phyloP scores from a whole-genome alignment of 1,284 basidiomycete species.

The Melampsora larici-populina region DNA sequence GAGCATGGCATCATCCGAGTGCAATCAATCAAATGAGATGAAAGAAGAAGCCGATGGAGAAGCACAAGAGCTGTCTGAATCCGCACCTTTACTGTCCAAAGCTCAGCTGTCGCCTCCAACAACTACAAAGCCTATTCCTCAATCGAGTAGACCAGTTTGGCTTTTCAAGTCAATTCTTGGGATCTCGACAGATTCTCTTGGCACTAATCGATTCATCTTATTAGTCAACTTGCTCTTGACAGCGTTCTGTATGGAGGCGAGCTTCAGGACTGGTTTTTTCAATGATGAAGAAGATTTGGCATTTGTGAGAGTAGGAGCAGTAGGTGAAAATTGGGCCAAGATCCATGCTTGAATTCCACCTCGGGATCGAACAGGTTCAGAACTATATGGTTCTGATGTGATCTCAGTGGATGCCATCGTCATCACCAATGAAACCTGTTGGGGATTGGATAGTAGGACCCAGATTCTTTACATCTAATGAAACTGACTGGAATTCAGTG shows the following conservation, averaged over 20 bases:
- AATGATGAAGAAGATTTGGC: constrained; percentile 61
- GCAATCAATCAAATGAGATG: no score
- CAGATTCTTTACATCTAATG: constrained; percentile 14
- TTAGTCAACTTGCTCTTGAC: constrained; percentile 61
- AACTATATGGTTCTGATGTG: not conserved
- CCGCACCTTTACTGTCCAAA: not conserved
- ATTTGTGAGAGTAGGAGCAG: constrained; percentile 66
- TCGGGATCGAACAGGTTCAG: constrained; percentile 1
- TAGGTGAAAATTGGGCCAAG: constrained; percentile 68
- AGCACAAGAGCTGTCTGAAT: not conserved
- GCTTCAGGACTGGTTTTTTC: constrained; percentile 58
- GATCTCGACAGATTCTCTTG: constrained; percentile 41
- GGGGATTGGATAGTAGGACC: constrained; percentile 21
- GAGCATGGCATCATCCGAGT: not conserved
- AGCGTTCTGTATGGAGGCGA: constrained; percentile 60
- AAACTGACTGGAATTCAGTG: constrained; percentile 34
- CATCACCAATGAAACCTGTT: constrained; percentile 29
- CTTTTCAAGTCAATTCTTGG: constrained; percentile 45
- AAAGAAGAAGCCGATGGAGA: no score
- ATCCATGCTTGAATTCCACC: constrained; percentile 63
- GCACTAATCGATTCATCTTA: constrained; percentile 47
- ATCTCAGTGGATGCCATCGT: constrained; percentile 12
- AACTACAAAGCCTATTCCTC: not conserved
- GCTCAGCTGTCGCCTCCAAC: not conserved
- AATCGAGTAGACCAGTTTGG: constrained; percentile 30